Base-by-base conservation (phyloP, 352 stramenopile genomes). In the Phytopythium boreale region DNA sequence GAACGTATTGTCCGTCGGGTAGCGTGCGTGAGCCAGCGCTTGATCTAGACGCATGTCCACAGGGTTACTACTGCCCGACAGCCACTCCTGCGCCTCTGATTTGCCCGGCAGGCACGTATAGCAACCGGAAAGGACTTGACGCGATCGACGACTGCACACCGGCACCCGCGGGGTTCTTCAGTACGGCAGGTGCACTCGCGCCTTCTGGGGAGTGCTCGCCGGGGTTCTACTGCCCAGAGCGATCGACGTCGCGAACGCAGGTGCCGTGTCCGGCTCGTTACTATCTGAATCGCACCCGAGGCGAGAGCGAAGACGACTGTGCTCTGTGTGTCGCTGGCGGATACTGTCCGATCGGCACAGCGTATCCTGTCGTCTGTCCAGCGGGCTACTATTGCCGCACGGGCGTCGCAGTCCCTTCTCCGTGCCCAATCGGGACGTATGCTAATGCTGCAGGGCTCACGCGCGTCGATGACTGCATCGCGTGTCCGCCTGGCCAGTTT, bases 381-480 rank as follows among this genome's bases (percentile, higher is more conserved):
- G 67, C 71, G 3, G 92, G 92, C 2, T 96, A 85, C 52, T 97
- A 97, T 70, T 98, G 91, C 56, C 87, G 89, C 31, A 96, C 88
- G 0, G 88, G 88, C 0, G 79, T 93, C 10, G 71, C 79, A 1
- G 69, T 69, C 11, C 87, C 93, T 4, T 80, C 96, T 29, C 82
- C 87, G 1, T 98, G 95, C 63, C 92, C 90, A 1, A 86, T 97
- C 49, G 92, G 95, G 17, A 97, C 87, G 6, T 98, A 95, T 62
- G 79, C 90, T 9, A 97, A 96, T 56, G 68, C 71, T 2, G 88
- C 77, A 0, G 82, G 84, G 1, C 74, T 98, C 34, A 76, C 75
- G 37, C 77, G 80, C 55, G 84, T 93, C 14, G 81, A 96, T 39
- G 89, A 97, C 56, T 98, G 95, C 71, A 69, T 87, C 1, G 59